These are phyloP conservation scores for Fraxinus baroniana DNA, from an alignment of 305 asterid genomes.

Conservation along the genomic window DNA sequence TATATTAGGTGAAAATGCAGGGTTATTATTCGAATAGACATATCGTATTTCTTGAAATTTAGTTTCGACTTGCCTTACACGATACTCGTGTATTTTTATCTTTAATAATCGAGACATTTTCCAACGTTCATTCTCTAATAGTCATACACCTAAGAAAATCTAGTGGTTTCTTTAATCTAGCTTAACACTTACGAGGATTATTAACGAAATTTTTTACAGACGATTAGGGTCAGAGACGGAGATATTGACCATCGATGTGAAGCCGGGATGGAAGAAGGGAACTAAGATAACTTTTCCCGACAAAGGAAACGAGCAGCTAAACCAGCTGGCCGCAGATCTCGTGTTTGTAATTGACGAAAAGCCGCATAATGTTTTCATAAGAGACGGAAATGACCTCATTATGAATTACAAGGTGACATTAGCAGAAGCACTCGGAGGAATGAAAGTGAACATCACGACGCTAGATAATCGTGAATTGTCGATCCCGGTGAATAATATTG, in stretches of 20 bases:
- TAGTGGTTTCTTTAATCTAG: not conserved
- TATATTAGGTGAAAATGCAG: not conserved
- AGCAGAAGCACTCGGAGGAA: constrained; percentile 77
- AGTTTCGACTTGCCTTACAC: not conserved
- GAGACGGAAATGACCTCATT: constrained; percentile 75
- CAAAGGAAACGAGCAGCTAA: constrained; percentile 83
- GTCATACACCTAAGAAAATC: not conserved
- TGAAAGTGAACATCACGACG: constrained; percentile 41
- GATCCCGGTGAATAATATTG: constrained; percentile 54
- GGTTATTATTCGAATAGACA: not conserved
- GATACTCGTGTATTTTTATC: not conserved
- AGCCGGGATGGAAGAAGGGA: constrained; percentile 95
- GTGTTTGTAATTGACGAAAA: constrained; percentile 84
- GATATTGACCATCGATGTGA: constrained; percentile 65
- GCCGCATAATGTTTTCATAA: constrained; percentile 59
- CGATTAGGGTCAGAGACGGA: constrained; percentile 54
- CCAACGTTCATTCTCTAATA: not conserved
- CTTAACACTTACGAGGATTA: not conserved
- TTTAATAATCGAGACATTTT: not conserved
- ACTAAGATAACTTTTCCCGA: constrained; percentile 87
- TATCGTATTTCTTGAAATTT: not conserved
- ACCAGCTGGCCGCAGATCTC: constrained; percentile 83
- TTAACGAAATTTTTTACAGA: constrained; percentile 30
- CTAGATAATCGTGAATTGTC: constrained; percentile 57
- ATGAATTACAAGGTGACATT: constrained; percentile 42